Evolutionary conservation across 371 early-diverging fungal species (phyloP).

Genomic region (Mortierella sp.): DNA sequence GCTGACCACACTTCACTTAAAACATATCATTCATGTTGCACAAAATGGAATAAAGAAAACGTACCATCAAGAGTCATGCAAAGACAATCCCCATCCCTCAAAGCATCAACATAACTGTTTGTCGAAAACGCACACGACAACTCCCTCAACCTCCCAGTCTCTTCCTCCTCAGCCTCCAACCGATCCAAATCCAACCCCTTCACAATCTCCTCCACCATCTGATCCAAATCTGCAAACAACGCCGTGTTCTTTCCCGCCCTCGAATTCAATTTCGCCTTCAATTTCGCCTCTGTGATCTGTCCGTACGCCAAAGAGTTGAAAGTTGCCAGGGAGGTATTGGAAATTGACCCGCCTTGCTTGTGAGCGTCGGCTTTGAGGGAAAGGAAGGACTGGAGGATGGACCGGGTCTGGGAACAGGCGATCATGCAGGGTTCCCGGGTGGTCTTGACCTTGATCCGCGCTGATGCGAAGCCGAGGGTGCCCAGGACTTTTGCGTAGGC

Average conservation of each 20-base stretch:
- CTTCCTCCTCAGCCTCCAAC: slow-evolving; percentile 42
- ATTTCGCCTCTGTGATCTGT: slow-evolving; percentile 42
- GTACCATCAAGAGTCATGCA: slow-evolving; percentile 60
- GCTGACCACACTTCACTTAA: not conserved
- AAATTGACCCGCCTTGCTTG: slow-evolving; percentile 52
- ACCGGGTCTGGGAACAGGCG: slow-evolving; percentile 24
- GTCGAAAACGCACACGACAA: slow-evolving; percentile 59
- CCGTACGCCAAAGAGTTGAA: slow-evolving; percentile 61
- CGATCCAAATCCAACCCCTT: slow-evolving; percentile 44
- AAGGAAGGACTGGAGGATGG: slow-evolving; percentile 35
- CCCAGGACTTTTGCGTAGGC: slow-evolving; percentile 27
- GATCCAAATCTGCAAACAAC: slow-evolving; percentile 54
- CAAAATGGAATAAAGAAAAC: not conserved
- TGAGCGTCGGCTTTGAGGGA: slow-evolving; percentile 55
- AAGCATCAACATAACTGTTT: slow-evolving; percentile 57
- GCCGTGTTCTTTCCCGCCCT: slow-evolving; percentile 55
- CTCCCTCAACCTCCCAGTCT: slow-evolving; percentile 35
- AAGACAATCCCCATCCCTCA: slow-evolving; percentile 59
- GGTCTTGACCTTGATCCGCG: slow-evolving; percentile 26
- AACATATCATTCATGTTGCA: not conserved
- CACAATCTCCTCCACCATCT: slow-evolving; percentile 47
- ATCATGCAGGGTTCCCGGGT: slow-evolving; percentile 27
- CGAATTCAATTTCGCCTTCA: slow-evolving; percentile 56
- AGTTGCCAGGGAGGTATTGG: slow-evolving; percentile 58
- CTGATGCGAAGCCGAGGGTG: slow-evolving; percentile 19